Conservation (phyloP, 2,329 filamentous ascomycete genomes). For the Claviceps fusiformis region DNA sequence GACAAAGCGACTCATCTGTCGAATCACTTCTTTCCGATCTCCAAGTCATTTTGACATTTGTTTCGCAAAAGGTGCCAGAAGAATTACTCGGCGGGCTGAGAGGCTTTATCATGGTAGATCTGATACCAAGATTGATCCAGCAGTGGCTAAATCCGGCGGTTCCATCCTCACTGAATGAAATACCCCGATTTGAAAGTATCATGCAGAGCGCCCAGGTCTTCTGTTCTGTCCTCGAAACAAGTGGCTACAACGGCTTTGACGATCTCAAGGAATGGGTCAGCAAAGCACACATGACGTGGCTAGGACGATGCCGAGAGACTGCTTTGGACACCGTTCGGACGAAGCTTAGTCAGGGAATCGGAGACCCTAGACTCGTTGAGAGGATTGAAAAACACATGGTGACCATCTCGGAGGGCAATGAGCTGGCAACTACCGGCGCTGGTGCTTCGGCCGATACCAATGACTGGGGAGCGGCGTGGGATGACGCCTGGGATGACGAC, state of each 20-base stretch:
- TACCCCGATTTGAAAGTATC: constrained; percentile 56
- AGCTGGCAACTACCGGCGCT: constrained; percentile 43
- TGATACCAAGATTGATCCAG: constrained; percentile 55
- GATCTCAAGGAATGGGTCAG: constrained; percentile 69
- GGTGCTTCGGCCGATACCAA: constrained; percentile 30
- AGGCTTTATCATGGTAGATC: constrained; percentile 52
- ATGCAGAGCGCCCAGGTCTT: constrained; percentile 54
- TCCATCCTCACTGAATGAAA: constrained; percentile 57
- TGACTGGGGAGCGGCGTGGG: constrained; percentile 69
- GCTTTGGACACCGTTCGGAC: constrained; percentile 62
- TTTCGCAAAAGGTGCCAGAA: constrained; percentile 36
- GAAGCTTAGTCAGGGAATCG: constrained; percentile 54
- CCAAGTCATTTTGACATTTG: constrained; percentile 34
- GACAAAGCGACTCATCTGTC: constrained; percentile 30
- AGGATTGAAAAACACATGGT: constrained; percentile 74
- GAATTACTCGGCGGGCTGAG: constrained; percentile 49
- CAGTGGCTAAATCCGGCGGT: constrained; percentile 66
- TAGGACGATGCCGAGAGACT: constrained; percentile 67
- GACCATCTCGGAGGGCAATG: constrained; percentile 49
- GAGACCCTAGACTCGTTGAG: constrained; percentile 58
- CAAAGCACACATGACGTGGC: constrained; percentile 70
- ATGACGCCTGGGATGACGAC: constrained; percentile 65
- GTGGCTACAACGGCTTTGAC: constrained; percentile 48
- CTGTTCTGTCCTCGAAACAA: constrained; percentile 44
- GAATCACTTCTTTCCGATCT: constrained; percentile 41